Base-by-base conservation (phyloP, 148 eudicot genomes). In the Cornus florida region DNA sequence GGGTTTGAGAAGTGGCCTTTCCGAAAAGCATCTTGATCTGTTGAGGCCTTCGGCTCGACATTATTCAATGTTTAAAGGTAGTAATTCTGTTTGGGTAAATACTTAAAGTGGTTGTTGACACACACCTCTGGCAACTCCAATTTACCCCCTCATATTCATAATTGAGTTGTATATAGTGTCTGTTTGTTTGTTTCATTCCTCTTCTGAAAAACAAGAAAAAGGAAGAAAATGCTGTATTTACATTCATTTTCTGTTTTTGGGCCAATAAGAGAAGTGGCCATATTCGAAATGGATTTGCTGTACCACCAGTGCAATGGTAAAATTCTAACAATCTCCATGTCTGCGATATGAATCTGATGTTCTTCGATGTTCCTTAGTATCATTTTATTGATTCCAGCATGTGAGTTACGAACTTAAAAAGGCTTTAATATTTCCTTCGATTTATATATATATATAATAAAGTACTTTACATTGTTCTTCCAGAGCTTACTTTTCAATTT, bases 21-120 rank as follows among this genome's bases (percentile, higher is more conserved):
- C 91, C 7, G 87, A 84, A 67, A 86, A 90, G 84, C 88, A 85
- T 82, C 83, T 82, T 75, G 89, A 85, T 80, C 87, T 89, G 82
- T 81, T 84, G 87, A 90, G 90, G 80, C 91, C 92, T 64, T 85
- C 89, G 73, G 82, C 90, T 86, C 91, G 89, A 70, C 82, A 85
- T 77, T 84, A 82, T 72, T 84, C 92, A 76, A 67, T 88, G 66
- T 82, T 84, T 75, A 89, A 84, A 91, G 92, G 95, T 91, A 86
- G 80, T 71, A 43, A 43, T 86, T 43, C 10, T 71, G 35, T 48
- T 53, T 77, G 64, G 71, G 7, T 67, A 2, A 57, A 71, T 74
- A 35, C 14, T 78, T 2, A 4, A 28, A 19, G 59, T 14, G 14
- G 19, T 70, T 20, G 8, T 35, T 62, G 19, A 62, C 66, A 17